A percentile compares a stretch with the other conserved stretches of the same genome.
These are phyloP conservation scores for Phytophthora meadii DNA, from an alignment of 352 stramenopile genomes.

Conservation along the genomic window DNA sequence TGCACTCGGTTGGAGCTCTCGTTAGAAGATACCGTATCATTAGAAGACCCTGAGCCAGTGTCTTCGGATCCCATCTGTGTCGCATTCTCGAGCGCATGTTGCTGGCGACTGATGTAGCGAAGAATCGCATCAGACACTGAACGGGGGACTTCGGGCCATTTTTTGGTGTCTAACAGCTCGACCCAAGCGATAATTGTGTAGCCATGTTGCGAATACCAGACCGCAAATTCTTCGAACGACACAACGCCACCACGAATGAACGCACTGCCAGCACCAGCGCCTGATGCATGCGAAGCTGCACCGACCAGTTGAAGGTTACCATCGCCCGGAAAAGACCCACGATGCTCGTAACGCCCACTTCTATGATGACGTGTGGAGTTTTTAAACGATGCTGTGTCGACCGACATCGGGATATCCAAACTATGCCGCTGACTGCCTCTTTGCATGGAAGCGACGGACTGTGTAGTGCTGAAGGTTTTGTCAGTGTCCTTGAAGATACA, in stretches of 20 bases:
- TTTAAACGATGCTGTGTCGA: constrained; percentile 47
- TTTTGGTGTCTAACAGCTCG: constrained; percentile 84
- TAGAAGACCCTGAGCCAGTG: constrained; percentile 61
- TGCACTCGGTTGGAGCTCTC: constrained; percentile 50
- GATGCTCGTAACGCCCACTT: constrained; percentile 67
- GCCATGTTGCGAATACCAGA: constrained; percentile 86
- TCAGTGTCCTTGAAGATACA: constrained; percentile 86
- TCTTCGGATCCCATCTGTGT: constrained; percentile 48
- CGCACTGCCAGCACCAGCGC: constrained; percentile 66
- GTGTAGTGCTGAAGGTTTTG: constrained; percentile 75
- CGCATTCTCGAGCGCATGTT: constrained; percentile 58
- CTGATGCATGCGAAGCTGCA: constrained; percentile 56
- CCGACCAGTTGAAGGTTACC: constrained; percentile 63
- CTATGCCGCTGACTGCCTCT: constrained; percentile 52
- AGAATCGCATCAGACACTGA: constrained; percentile 78
- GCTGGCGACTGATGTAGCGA: constrained; percentile 76
- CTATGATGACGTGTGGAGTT: constrained; percentile 35
- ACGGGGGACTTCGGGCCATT: constrained; percentile 76
- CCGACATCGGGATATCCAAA: constrained; percentile 60
- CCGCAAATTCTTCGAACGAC: constrained; percentile 85
- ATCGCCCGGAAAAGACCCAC: constrained; percentile 71
- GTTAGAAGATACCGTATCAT: constrained; percentile 75
- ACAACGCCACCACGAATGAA: constrained; percentile 81
- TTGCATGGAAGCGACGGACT: constrained; percentile 34
- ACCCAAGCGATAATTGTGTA: constrained; percentile 89